These are phyloP conservation scores for Ustilago loliicola DNA, from an alignment of 1,284 basidiomycete genomes.

Conservation along the genomic window DNA sequence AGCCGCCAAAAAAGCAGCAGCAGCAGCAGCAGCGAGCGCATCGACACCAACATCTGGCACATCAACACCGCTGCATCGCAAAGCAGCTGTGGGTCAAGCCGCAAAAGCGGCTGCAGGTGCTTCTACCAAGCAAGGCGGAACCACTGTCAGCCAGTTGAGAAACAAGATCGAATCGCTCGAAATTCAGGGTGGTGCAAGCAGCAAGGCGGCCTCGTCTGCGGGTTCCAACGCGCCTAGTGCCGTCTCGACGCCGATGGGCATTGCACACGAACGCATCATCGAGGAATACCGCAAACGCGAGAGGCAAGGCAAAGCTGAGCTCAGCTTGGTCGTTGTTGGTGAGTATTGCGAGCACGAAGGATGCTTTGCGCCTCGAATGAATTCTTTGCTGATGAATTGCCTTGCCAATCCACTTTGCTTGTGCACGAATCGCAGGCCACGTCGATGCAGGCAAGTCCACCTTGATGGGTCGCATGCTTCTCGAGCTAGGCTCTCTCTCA, in stretches of 20 bases:
- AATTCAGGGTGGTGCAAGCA: constrained; percentile 33
- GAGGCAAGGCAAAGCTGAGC: constrained; percentile 77
- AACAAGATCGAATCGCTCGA: constrained; percentile 60
- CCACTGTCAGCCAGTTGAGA: constrained; percentile 59
- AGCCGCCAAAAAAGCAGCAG: constrained; percentile 50
- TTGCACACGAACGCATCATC: constrained; percentile 86
- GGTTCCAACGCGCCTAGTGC: constrained; percentile 67
- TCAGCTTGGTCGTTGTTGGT: constrained; percentile 95
- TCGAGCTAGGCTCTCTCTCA: constrained; percentile 88
- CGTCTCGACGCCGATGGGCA: constrained; percentile 75
- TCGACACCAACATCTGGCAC: constrained; percentile 47
- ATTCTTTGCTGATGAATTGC: not conserved
- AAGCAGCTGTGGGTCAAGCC: constrained; percentile 44
- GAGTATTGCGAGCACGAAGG: constrained; percentile 63
- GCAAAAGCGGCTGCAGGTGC: constrained; percentile 56
- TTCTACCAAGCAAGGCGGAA: constrained; percentile 70
- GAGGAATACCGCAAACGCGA: constrained; percentile 81
- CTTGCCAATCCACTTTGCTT: not conserved
- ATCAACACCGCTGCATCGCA: constrained; percentile 49
- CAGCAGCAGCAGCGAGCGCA: constrained; percentile 29
- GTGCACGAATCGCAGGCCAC: constrained; percentile 77
- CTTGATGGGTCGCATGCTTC: constrained; percentile 91
- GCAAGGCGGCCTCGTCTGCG: constrained; percentile 47
- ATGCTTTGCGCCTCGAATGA: not conserved
- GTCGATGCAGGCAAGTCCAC: constrained; percentile 99